Conservation (phyloP, 2,329 filamentous ascomycete genomes). For the Annulohypoxylon truncatum region DNA sequence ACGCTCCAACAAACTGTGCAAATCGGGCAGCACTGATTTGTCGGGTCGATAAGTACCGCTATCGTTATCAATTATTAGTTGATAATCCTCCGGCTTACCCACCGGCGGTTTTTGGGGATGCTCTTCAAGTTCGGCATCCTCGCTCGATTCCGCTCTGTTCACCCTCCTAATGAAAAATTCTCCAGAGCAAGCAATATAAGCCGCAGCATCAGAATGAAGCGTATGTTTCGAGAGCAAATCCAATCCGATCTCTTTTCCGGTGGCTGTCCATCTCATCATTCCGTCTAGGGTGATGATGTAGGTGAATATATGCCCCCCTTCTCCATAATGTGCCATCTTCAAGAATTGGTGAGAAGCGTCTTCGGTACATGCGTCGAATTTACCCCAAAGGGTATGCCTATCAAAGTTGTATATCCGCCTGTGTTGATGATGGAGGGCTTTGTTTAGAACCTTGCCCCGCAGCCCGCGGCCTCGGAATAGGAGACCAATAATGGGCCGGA, state of each 20-base stretch:
- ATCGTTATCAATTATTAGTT: constrained; percentile 95
- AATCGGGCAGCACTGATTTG: constrained; percentile 75
- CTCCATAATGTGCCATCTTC: constrained; percentile 85
- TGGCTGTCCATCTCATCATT: constrained; percentile 91
- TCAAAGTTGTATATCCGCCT: constrained; percentile 90
- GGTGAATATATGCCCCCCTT: constrained; percentile 88
- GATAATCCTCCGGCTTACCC: constrained; percentile 70
- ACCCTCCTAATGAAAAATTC: constrained; percentile 90
- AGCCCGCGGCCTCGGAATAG: constrained; percentile 87
- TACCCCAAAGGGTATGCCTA: constrained; percentile 76
- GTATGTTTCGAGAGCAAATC: constrained; percentile 95
- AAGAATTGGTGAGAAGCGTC: constrained; percentile 84
- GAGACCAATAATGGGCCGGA: constrained; percentile 86
- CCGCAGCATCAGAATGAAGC: constrained; percentile 93
- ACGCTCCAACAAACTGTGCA: constrained; percentile 75
- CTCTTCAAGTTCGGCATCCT: constrained; percentile 57
- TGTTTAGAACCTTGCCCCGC: constrained; percentile 82
- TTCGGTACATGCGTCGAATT: constrained; percentile 72
- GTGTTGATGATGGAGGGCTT: constrained; percentile 91
- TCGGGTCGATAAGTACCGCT: constrained; percentile 93
- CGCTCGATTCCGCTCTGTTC: constrained; percentile 58
- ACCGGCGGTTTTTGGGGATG: constrained; percentile 58
- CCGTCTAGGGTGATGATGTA: constrained; percentile 92
- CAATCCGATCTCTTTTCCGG: constrained; percentile 93
- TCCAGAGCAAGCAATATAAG: constrained; percentile 91